Evolutionary conservation across 2,329 filamentous ascomycete genomes (phyloP), one percentile per base, ranked within the genome.

Genomic region (Leptographium radiaticola): DNA sequence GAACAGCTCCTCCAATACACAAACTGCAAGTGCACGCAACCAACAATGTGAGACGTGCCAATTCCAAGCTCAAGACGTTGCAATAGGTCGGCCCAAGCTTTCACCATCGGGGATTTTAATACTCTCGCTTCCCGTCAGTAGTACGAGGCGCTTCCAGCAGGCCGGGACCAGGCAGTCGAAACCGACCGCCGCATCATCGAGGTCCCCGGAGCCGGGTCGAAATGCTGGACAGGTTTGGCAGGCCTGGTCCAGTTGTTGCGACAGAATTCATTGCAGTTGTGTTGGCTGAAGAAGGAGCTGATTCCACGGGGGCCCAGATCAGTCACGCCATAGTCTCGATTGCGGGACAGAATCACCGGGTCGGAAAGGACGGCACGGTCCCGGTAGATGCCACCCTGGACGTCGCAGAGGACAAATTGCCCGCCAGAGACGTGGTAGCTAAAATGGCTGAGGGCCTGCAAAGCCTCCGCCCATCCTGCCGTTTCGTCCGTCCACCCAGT

Each of bases 371-470:
- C 61, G 46, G 66, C 58, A 48, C 64, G 62, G 12, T 62, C 39
- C 44, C 58, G 60, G 60, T 72, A 71, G 33, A 67, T 57, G 44
- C 70, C 70, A 33, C 71, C 71, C 56, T 73, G 68, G 2, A 73
- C 62, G 56, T 72, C 70, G 58, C 68, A 73, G 2, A 73, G 59
- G 6, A 73, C 62, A 53, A 65, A 61, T 38, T 65, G 59, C 6
- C 70, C 69, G 25, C 64, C 64, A 0, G 68, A 59, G 43, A 67
- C 49, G 59, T 71, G 66, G 58, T 71, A 71, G 55, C 67, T 70
- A 53, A 71, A 71, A 59, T 73, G 69, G 59, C 69, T 71, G n/a
- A 71, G 61, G 1, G 68, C 68, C 57, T 72, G 70, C 68, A 71
- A 71, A 4, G 59, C 65, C 30, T 66, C 56, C 3, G 63, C 61